Percentiles rank a stretch among this genome's conserved stretches.
Evolutionary conservation across 2,329 filamentous ascomycete species (phyloP).

Genomic region (Aspergillus glaucus): DNA sequence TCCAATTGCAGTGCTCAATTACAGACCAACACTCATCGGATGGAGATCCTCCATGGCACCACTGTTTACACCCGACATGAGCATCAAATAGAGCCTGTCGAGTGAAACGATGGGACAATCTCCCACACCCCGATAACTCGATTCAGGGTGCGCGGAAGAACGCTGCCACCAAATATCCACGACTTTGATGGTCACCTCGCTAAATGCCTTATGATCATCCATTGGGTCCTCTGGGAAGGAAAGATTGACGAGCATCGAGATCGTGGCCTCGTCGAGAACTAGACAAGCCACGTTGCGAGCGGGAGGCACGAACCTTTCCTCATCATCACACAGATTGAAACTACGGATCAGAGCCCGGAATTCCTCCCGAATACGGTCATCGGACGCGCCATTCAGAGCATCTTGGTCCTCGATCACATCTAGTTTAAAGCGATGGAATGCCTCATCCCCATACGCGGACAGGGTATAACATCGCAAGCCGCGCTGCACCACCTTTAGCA

Average conservation of each 20-base stretch:
- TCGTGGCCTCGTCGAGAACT: not conserved
- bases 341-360: not conserved
- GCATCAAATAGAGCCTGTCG: not conserved
- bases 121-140: not conserved
- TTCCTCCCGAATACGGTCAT: not conserved
- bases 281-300: not conserved
- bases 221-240: not conserved
- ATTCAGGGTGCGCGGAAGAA: not conserved
- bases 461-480: not conserved
- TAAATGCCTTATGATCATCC: not conserved
- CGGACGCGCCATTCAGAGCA: not conserved
- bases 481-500: not conserved
- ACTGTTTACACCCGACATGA: not conserved
- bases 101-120: not conserved
- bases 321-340: not conserved
- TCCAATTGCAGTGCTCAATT: too few relatives aligned
- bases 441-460: not conserved
- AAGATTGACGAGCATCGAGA: not conserved
- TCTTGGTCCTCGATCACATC: not conserved
- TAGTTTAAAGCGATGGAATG: not conserved
- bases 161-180: not conserved
- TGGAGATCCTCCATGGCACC: not conserved
- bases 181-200: not conserved
- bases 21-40: not conserved
- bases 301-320: not conserved